Evolutionary conservation across 2,329 filamentous ascomycete genomes (phyloP).

Genomic region (Xylaria sp.): DNA sequence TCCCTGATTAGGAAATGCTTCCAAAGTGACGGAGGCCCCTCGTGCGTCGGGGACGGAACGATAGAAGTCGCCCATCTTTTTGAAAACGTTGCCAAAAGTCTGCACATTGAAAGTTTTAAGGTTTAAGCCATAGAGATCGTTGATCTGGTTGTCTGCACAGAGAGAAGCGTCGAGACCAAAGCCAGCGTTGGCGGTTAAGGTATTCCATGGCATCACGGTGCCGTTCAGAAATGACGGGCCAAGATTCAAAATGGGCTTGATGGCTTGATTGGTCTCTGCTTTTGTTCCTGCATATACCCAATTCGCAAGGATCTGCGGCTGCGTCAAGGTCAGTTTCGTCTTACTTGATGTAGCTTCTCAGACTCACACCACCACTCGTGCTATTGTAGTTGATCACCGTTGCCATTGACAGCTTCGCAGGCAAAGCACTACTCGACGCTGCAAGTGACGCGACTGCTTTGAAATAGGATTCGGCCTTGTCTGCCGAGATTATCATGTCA

Average conservation of each 20-base stretch:
- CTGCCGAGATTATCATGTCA: not conserved
- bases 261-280: conserved; percentile 16
- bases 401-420: no score
- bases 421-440: no score
- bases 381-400: no score
- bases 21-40: conserved; percentile 14
- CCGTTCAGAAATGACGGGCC: conserved; percentile 10
- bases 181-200: not conserved
- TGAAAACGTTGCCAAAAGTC: conserved; percentile 25
- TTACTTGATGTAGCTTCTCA: no score
- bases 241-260: conserved; percentile 36
- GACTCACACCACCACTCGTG: no score
- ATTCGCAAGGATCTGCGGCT: conserved; percentile 33
- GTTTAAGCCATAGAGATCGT: conserved; percentile 29
- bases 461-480: not conserved
- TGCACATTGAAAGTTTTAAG: conserved; percentile 19
- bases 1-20: conserved; percentile 38
- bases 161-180: not conserved
- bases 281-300: conserved; percentile 38
- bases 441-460: not conserved
- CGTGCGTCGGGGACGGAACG: conserved; percentile 24
- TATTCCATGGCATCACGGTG: not conserved
- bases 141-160: not conserved
- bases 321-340: no score
- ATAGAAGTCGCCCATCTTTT: conserved; percentile 38